Evolutionary conservation across 495 filamentous ascomycete species (phyloP).

Genomic region (Aspergillus incahuasiensis): DNA sequence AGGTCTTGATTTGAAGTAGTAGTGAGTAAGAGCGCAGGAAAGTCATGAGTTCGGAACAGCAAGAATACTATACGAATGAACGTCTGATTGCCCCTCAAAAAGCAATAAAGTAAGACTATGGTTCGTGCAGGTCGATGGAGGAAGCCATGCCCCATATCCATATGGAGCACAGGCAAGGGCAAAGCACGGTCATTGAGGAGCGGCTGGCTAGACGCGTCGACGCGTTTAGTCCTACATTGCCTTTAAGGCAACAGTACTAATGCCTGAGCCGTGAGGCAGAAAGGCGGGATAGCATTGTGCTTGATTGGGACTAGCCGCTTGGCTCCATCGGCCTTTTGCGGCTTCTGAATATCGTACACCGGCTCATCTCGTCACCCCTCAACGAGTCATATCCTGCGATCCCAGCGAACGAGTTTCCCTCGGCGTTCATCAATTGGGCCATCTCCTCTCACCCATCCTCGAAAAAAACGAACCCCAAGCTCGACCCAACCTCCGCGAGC

Average conservation of each 20-base stretch:
- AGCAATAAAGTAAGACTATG: neutral
- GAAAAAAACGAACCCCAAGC: constrained; percentile 8
- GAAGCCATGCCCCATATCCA: neutral
- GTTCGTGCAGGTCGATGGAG: neutral
- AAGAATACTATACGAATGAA: constrained; percentile 5
- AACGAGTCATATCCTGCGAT: constrained; percentile 19
- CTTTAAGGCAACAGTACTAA: constrained; percentile 13
- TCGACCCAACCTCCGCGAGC: constrained; percentile 5
- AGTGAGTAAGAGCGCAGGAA: constrained; percentile 8
- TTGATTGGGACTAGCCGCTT: constrained; percentile 21
- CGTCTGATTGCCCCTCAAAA: neutral
- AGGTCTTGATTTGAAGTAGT: constrained; percentile 1
- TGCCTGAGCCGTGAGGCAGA: constrained; percentile 22
- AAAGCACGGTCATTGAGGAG: neutral
- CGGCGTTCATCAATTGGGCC: constrained; percentile 23
- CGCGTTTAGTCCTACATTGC: constrained; percentile 24
- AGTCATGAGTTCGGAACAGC: neutral
- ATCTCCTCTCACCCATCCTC: constrained; percentile 13
- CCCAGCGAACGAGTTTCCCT: constrained; percentile 20
- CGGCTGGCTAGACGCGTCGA: constrained; percentile 28
- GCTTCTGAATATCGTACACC: constrained; percentile 44
- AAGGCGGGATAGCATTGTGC: constrained; percentile 27
- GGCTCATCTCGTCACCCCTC: constrained; percentile 34
- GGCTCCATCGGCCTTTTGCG: constrained; percentile 43
- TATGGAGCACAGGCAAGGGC: neutral